Conservation (phyloP, 2,329 filamentous ascomycete species). For the Trichoderma hamatum region DNA sequence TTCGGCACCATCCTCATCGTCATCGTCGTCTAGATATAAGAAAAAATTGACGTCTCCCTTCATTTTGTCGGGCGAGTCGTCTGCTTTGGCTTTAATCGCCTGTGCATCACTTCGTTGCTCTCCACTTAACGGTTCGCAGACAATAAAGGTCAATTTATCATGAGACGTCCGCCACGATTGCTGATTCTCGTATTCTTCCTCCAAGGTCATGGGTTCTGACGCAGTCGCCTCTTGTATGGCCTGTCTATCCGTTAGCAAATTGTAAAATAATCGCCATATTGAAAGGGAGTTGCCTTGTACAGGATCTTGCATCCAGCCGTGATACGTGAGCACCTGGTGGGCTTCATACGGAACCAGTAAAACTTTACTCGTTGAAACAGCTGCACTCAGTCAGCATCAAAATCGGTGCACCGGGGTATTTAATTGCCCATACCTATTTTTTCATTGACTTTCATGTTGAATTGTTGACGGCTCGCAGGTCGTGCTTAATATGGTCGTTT, state of each 20-base stretch:
- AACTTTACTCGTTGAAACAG: constrained; percentile 64
- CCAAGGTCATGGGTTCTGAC: constrained; percentile 78
- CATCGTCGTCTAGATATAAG: constrained; percentile 59
- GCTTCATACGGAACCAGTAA: constrained; percentile 83
- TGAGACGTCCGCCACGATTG: constrained; percentile 76
- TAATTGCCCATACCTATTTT: constrained; percentile 42
- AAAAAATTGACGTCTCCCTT: constrained; percentile 83
- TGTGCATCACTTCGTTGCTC: background rate
- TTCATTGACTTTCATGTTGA: constrained; percentile 51
- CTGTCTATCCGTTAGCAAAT: constrained; percentile 42
- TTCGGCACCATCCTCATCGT: constrained; percentile 34
- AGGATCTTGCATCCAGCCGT: constrained; percentile 88
- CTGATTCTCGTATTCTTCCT: constrained; percentile 90
- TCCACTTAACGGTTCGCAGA: constrained; percentile 58
- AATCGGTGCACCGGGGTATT: too few species aligned
- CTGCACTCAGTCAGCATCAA: constrained; percentile 47
- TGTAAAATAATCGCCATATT: background rate
- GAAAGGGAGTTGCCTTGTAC: constrained; percentile 41
- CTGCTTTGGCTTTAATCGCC: constrained; percentile 41
- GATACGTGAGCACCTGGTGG: constrained; percentile 81
- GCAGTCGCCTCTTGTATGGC: constrained; percentile 82
- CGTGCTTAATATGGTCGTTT: background rate
- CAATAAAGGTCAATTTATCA: constrained; percentile 93
- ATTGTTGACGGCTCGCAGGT: background rate
- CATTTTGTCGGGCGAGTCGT: constrained; percentile 63